Evolutionary conservation across 2,329 filamentous ascomycete species (phyloP), one percentile per base, ranked within the genome.

Genomic region (Fonsecaea multimorphosa): DNA sequence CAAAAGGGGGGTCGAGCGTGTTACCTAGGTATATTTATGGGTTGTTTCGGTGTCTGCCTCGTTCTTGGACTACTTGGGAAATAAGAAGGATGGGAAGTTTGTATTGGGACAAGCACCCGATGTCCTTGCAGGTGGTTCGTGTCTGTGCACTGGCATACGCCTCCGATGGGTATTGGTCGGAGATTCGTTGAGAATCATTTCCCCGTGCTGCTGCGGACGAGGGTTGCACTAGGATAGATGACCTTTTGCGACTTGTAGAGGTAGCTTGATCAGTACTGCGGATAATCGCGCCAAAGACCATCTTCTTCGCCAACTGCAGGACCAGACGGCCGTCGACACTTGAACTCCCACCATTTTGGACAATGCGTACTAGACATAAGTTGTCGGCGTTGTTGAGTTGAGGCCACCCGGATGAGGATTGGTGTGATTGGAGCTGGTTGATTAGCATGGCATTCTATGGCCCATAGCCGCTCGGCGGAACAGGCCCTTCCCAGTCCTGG

Each of bases 251-350:
- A 38, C 12, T 38, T n/a, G 11, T 38, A 16, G 36, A 12, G 36
- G 4, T 5, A 29, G 36, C 38, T 16, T 27, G 34, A n/a, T 7
- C 4, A n/a, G 8, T 29, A 58, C 8, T 14, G 34, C 16, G 36
- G 56, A 6, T n/a, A 40, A 22, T 24, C 46, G 27, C n/a, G 55
- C 12, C 19, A 34, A 31, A 19, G 22, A 14, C 22, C 34, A 11
- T 27, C 16, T 1, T 31, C 31, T 24, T 14, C 46, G 31, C 16
- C 12, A 11, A 14, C 19, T 56, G 36, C 1, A 19, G 31, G 49
- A 22, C 32, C 56, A 58, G 46, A 32, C 1, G 24, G 14, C 14
- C 22, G 38, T 27, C 82, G 52, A n/a, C 31, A 34, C 31, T 55
- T 55, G 7, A 19, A 55, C 9, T 9, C 12, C 52, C 46, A 51